A percentile compares a stretch with the other conserved stretches of the same genome.
Conservation (phyloP, 2,329 filamentous ascomycete species). For the Ophiocordyceps robertsii region DNA sequence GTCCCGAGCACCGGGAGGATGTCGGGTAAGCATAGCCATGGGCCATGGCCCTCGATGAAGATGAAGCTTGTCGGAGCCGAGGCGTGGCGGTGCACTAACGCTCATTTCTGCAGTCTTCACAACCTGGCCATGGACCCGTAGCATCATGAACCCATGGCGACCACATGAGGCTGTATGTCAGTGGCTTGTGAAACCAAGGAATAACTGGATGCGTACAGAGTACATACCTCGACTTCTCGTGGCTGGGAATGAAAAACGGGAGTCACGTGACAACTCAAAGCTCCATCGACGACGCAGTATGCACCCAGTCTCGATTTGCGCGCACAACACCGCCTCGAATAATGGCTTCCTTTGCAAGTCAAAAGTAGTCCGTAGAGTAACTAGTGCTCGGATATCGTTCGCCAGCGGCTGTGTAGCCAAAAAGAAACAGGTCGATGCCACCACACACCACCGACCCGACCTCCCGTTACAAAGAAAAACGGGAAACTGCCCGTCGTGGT, state of each 20-base stretch:
- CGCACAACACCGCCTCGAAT: no score
- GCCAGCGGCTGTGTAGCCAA: slow-evolving; percentile 16
- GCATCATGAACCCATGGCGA: no score
- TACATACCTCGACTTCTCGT: no score
- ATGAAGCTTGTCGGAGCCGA: not conserved
- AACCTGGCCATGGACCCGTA: slow-evolving; percentile 1
- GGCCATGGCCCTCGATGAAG: not conserved
- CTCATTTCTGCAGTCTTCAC: not conserved
- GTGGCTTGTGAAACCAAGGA: no score
- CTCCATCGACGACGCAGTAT: no score
- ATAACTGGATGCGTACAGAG: no score
- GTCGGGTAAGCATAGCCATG: not conserved
- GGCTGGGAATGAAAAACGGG: no score
- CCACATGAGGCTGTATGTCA: no score
- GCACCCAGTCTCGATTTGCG: no score
- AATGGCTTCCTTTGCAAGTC: not conserved
- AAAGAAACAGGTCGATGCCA: slow-evolving; percentile 5
- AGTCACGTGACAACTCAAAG: no score
- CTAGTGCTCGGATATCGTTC: slow-evolving; percentile 12
- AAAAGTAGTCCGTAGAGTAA: not conserved
- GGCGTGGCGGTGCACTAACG: not conserved
- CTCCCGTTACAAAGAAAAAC: slow-evolving; percentile 9
- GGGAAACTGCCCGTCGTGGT: slow-evolving; percentile 6
- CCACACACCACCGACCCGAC: not conserved
- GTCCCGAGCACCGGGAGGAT: not conserved